Conservation (phyloP, 2,329 filamentous ascomycete genomes). For the Talaromyces albobiverticillius region DNA sequence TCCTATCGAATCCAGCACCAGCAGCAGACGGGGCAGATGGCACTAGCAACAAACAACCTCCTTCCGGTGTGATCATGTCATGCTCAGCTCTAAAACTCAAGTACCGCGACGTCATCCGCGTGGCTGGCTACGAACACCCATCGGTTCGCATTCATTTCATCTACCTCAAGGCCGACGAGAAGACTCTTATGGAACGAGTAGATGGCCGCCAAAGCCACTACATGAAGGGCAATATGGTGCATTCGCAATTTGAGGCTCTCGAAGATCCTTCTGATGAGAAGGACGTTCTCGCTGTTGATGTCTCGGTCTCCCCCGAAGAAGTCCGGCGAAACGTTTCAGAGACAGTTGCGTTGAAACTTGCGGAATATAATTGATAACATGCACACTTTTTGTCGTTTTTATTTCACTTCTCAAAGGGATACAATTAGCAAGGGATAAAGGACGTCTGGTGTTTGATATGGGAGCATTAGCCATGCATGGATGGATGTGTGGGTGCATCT, state of each 20-base stretch:
- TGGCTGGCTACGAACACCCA: conserved; percentile 72
- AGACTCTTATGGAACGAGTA: conserved; percentile 73
- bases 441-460: conserved; percentile 1
- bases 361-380: conserved; percentile 33
- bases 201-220: conserved; percentile 76
- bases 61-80: conserved; percentile 81
- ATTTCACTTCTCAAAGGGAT: not conserved
- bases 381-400: not conserved
- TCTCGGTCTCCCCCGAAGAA: conserved; percentile 49
- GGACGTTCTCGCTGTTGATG: conserved; percentile 71
- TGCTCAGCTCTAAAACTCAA: conserved; percentile 96
- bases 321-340: conserved; percentile 61
- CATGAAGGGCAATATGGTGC: conserved; percentile 95
- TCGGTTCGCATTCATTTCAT: conserved; percentile 85
- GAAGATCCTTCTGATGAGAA: conserved; percentile 74
- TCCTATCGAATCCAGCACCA: conserved; percentile 31
- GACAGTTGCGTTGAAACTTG: conserved; percentile 56
- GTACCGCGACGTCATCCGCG: conserved; percentile 87
- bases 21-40: not conserved
- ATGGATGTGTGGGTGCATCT: not conserved
- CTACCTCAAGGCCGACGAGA: conserved; percentile 77
- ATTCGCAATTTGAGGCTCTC: conserved; percentile 84
- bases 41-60: conserved; percentile 36
- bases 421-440: not conserved
- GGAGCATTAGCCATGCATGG: not conserved